Evolutionary conservation across 768 basidiomycete genomes (phyloP), one percentile per base, ranked within the genome.

Genomic region (Butyriboletus loyo): DNA sequence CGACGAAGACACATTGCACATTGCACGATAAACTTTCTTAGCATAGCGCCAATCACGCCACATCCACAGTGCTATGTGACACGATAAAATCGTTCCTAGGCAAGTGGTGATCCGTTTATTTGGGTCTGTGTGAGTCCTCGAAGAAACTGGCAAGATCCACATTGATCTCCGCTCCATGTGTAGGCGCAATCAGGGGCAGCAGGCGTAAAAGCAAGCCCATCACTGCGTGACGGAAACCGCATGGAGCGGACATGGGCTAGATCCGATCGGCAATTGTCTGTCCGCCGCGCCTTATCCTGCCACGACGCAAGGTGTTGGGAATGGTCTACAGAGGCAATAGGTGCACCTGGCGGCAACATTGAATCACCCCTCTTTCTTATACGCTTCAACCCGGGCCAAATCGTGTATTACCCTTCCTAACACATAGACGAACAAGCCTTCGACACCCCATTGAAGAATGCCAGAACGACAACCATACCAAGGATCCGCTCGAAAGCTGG

Each of bases 401-500:
- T 13, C 5, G 5, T 37, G 11, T 19, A 22, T 19, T 7, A 19
- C 17, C 50, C 19, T 30, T 49, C 46, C 2, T 34, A 37, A 9
- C 21, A 13, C 30, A 34, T 34, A 27, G 21, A 32, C 37, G 30
- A 28, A 27, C n/a, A 28, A 30, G 13, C 34, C 31, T 11, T 36
- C 28, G 36, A 38, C 28, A 25, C 9, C 8, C 30, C 32, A 24
- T 19, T 21, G 7, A 46, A 32, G 4, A 19, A 70, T 72, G 69
- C 59, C 57, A 39, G 60, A 61, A 41, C 58, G 76, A 60, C 56
- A 65, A 30, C 70, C 72, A 2, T 78, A 76, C 66, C 61, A 58
- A 28, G 80, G 79, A 17, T n/a, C 66, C 8, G 52, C 59, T 28
- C 73, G 74, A 35, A 74, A 74, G 51, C 66, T 82, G 7, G 73